phyloP scores from a whole-genome alignment of 73 alveolate species.

The Paramecium bursaria region DNA sequence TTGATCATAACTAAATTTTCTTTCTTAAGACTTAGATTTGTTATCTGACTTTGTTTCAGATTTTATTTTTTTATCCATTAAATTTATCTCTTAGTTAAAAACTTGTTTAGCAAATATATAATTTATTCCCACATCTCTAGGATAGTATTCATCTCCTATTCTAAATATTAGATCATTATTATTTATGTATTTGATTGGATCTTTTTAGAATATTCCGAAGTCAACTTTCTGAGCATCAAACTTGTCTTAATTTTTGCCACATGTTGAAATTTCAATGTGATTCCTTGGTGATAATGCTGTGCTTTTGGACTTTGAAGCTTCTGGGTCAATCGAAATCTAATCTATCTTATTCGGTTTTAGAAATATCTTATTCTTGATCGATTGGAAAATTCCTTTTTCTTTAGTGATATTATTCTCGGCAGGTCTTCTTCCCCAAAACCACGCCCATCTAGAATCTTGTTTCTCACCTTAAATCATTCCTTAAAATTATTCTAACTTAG shows the following conservation, averaged over 20 bases:
- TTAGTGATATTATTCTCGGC: neutral
- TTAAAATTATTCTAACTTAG: neutral
- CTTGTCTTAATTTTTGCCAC: slow-evolving; percentile 60
- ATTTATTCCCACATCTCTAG: slow-evolving; percentile 91
- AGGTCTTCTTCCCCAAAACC: neutral
- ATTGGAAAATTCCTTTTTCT: neutral
- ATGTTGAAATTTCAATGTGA: neutral
- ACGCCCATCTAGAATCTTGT: neutral
- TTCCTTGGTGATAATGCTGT: neutral
- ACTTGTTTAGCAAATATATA: slow-evolving; percentile 87
- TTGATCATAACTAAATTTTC: slow-evolving; percentile 30
- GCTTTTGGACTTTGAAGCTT: neutral
- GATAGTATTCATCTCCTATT: slow-evolving; percentile 82
- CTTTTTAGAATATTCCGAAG: slow-evolving; percentile 79
- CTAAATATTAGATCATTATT: slow-evolving; percentile 85
- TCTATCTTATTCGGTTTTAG: neutral
- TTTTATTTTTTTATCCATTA: no score
- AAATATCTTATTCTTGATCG: neutral
- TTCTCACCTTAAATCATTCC: neutral
- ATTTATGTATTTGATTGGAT: slow-evolving; percentile 82
- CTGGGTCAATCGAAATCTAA: neutral
- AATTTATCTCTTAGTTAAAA: slow-evolving; percentile 69
- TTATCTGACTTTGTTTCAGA: no score
- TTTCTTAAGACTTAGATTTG: no score
- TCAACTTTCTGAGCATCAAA: slow-evolving; percentile 78